Evolutionary conservation across 2,329 filamentous ascomycete species (phyloP), one percentile per base, ranked within the genome.

Genomic region (Alternaria atra): DNA sequence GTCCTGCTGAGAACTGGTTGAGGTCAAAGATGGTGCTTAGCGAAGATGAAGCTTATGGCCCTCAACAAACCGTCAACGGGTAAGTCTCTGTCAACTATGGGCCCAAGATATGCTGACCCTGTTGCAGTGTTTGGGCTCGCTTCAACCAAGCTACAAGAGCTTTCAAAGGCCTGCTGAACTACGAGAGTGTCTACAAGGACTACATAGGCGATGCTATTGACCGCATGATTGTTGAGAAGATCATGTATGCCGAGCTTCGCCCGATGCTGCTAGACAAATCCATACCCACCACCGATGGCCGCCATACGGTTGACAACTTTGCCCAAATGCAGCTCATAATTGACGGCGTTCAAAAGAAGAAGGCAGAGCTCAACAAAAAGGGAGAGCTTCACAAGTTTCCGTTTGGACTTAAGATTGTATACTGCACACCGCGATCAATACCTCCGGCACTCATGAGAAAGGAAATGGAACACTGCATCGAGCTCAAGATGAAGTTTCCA

Each of bases 101-200:
- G 42, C 13, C 12, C 47, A 44, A 39, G 34, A 35, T 6, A 20
- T 40, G 29, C 61, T 63, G 2, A 62, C n/a, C 7, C 27, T 5
- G 8, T 15, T 10, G 44, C 34, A 84, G 84, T 4, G 81, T 84
- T 6, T 86, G 84, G 84, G 83, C 84, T 6, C 81, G 80, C n/a
- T 93, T 93, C 76, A 91, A 91, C 65, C 84, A 85, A 50, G 84
- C 89, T 4, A 92, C 90, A 4, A 84, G 88, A 51, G 89, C 90
- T 80, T 91, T 91, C 84, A 91, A 92, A 71, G 90, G 90, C 0
- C 80, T 92, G 0, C 85, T 91, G 69, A 90, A 89, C 72, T 91
- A 91, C 67, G 84, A 87, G 71, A 82, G 80, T 4, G 87, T 88
- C 4, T 91, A 88, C 70, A 80, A 81, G 47, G 80, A 78, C 73